These are phyloP conservation scores for Pachysandra terminalis DNA, from an alignment of 164 flowering plant species.

Conservation along the genomic window DNA sequence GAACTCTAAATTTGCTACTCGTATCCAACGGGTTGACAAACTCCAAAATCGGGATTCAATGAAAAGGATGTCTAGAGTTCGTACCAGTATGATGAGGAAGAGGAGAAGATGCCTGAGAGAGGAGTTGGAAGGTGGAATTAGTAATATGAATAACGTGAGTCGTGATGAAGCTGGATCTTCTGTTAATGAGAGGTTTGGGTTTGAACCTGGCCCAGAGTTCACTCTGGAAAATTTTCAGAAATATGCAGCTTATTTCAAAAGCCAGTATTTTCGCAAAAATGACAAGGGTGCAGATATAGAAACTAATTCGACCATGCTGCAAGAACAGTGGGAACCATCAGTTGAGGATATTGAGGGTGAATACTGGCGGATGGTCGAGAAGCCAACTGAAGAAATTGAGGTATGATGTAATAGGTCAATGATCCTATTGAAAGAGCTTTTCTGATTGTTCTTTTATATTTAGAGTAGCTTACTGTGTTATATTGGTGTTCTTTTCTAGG, in stretches of 20 bases:
- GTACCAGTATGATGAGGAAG: conserved; percentile 42
- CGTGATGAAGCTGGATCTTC: conserved; percentile 26
- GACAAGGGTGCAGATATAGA: conserved; percentile 19
- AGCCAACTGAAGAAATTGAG: conserved; percentile 77
- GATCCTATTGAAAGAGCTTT: background rate
- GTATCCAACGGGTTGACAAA: conserved; percentile 71
- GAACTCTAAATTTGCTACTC: conserved; percentile 62
- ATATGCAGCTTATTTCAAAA: conserved; percentile 82
- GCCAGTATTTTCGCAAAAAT: conserved; percentile 55
- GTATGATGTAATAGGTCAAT: conserved; percentile 29
- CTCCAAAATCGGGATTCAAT: conserved; percentile 70
- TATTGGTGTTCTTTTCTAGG: conserved; percentile 37
- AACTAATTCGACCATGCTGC: conserved; percentile 15
- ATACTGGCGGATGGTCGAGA: conserved; percentile 72
- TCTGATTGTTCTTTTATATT: background rate
- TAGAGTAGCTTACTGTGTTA: background rate
- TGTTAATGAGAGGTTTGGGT: conserved; percentile 58
- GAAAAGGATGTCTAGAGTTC: conserved; percentile 31
- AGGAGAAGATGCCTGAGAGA: conserved; percentile 51
- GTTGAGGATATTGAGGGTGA: conserved; percentile 73
- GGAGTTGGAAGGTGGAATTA: conserved; percentile 35
- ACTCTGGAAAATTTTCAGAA: conserved; percentile 69
- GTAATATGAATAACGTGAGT: conserved; percentile 21
- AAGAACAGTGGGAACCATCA: conserved; percentile 52
- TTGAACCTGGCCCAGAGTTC: conserved; percentile 89